Conservation (phyloP, 2,329 filamentous ascomycete species). For the Fusarium temperatum region DNA sequence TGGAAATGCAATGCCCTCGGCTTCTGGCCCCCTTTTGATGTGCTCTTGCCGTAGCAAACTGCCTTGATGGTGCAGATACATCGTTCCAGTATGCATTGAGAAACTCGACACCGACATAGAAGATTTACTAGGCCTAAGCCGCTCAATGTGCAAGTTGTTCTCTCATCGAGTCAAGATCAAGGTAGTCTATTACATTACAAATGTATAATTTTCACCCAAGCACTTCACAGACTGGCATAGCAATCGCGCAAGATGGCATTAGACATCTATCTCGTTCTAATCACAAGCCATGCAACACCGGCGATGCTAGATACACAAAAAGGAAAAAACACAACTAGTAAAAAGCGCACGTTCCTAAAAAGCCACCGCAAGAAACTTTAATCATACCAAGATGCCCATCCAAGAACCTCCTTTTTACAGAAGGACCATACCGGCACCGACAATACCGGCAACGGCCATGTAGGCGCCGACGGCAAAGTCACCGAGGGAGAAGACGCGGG, state of each 20-base stretch:
- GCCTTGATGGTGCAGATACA: too few relatives aligned
- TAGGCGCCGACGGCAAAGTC: conserved; percentile 61
- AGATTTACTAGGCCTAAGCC: too few relatives aligned
- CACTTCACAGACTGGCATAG: conserved; percentile 13
- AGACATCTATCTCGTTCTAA: conserved; percentile 42
- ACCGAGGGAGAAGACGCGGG: conserved; percentile 55
- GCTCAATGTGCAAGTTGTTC: not conserved
- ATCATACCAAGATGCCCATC: conserved; percentile 23
- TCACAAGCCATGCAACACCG: conserved; percentile 42
- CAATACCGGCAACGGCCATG: conserved; percentile 60
- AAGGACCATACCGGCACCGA: conserved; percentile 63
- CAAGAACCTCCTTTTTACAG: conserved; percentile 53
- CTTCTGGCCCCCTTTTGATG: not conserved
- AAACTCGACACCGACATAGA: not conserved
- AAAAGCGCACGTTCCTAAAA: conserved; percentile 32
- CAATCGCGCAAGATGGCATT: conserved; percentile 38
- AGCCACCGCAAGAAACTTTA: conserved; percentile 34
- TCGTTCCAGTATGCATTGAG: not conserved
- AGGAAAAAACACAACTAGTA: conserved; percentile 29
- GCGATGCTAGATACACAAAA: conserved; percentile 43
- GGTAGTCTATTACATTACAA: not conserved
- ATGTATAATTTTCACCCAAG: not conserved
- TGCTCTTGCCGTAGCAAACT: too few relatives aligned
- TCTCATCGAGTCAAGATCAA: not conserved
- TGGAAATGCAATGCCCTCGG: not conserved